Conservation (phyloP, 2,329 filamentous ascomycete species). For the Ceratocystis alfenasii region DNA sequence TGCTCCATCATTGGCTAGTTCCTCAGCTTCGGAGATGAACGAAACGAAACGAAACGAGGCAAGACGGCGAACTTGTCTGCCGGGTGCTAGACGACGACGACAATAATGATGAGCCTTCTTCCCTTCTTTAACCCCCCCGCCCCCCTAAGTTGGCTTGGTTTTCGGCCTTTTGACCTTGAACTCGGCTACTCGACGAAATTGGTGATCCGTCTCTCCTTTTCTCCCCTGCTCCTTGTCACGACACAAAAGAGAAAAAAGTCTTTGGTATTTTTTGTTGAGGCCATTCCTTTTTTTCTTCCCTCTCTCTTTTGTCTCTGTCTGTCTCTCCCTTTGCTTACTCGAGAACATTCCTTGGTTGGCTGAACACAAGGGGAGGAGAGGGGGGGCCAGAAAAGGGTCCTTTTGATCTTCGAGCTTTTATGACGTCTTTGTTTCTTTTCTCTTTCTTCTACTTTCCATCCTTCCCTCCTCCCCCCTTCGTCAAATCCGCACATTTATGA, state of each 20-base stretch:
- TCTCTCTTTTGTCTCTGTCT: not conserved
- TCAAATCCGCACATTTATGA: no score
- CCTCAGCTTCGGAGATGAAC: not conserved
- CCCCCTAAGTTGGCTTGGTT: not conserved
- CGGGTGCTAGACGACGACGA: not conserved
- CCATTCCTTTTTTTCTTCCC: not conserved
- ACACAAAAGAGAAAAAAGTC: not conserved
- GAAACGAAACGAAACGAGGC: not conserved
- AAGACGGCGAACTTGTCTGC: not conserved
- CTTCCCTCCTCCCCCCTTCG: not conserved
- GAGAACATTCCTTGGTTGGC: not conserved
- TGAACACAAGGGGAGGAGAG: not conserved
- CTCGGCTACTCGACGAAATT: not conserved
- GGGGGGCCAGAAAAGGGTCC: not conserved
- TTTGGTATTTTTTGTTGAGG: not conserved
- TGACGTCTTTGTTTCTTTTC: not conserved
- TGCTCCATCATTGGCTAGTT: not conserved
- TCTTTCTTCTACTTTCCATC: not conserved
- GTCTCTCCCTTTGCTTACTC: not conserved
- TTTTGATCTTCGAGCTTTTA: not conserved
- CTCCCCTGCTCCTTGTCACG: not conserved
- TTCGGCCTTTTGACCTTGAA: not conserved
- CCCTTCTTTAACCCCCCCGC: no score
- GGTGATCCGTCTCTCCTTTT: not conserved
- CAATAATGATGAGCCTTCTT: not conserved